A percentile compares a stretch with the other conserved stretches of the same genome.
Conservation (phyloP, 768 basidiomycete genomes). For the Dioszegia crocea region DNA sequence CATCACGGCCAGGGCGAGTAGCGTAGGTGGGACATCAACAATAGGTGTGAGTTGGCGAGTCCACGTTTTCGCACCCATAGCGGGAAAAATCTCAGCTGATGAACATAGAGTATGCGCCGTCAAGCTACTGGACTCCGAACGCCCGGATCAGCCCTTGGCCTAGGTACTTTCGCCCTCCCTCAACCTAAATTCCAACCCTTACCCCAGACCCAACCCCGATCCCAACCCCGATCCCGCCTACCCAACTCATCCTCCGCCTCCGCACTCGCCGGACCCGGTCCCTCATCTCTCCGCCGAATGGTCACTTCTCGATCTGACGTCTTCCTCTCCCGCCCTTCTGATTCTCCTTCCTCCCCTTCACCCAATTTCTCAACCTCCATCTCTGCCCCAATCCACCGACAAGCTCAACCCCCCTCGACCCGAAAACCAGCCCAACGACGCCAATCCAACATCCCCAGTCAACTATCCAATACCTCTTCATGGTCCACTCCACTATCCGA, state of each 20-base stretch:
- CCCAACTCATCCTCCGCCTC: constrained; percentile 8
- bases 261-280: constrained; percentile 18
- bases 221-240: constrained; percentile 8
- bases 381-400: not conserved
- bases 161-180: not conserved
- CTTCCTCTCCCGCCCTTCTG: constrained; percentile 19
- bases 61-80: too few species aligned
- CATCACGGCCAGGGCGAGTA: constrained; percentile 45
- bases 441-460: constrained; percentile 3
- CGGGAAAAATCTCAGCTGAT: not conserved
- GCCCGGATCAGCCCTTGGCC: constrained; percentile 4
- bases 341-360: too few species aligned
- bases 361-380: not conserved
- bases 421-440: constrained; percentile 5
- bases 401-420: not conserved
- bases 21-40: constrained; percentile 40
- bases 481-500: constrained; percentile 9
- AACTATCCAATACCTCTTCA: constrained; percentile 10
- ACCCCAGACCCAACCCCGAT: not conserved
- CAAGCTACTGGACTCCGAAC: not conserved
- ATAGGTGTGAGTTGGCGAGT: constrained; percentile 38
- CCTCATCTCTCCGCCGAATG: constrained; percentile 35
- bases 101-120: not conserved
- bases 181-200: constrained; percentile 5
- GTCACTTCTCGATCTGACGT: constrained; percentile 39